Conservation (phyloP, 805 yeast genomes). For the Isabelozyma rhagii region DNA sequence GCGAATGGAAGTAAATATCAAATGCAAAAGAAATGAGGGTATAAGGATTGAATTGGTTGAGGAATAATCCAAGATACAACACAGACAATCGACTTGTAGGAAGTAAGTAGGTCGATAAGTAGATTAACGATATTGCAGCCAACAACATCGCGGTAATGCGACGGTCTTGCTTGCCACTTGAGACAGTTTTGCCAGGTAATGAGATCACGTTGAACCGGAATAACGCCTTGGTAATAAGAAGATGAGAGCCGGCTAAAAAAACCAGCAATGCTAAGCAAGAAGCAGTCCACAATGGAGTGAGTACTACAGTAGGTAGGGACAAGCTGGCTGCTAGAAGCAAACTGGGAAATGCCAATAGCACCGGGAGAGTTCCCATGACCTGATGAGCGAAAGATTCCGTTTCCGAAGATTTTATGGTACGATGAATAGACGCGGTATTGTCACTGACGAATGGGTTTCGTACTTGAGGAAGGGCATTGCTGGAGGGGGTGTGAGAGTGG, state of each 20-base stretch:
- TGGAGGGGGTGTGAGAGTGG: neutral
- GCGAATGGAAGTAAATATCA: conserved; percentile 15
- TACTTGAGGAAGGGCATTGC: neutral
- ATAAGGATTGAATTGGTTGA: conserved; percentile 26
- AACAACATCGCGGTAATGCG: conserved; percentile 5
- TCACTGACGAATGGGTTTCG: neutral
- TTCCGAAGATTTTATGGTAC: neutral
- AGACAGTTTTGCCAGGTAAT: neutral
- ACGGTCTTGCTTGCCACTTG: conserved; percentile 4
- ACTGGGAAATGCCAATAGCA: conserved; percentile 29
- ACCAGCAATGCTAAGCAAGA: conserved; percentile 9
- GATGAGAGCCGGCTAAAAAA: conserved; percentile 17
- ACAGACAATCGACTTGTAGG: conserved; percentile 23
- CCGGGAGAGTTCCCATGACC: conserved; percentile 27
- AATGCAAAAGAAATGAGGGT: conserved; percentile 24
- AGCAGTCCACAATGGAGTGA: neutral
- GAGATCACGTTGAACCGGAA: conserved; percentile 9
- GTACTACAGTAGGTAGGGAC: conserved; percentile 6
- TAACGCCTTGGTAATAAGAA: conserved; percentile 13
- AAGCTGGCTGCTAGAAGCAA: conserved; percentile 22
- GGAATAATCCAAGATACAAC: conserved; percentile 25
- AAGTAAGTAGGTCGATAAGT: conserved; percentile 18
- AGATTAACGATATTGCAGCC: conserved; percentile 17
- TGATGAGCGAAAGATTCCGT: neutral
- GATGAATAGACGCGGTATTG: neutral